Conservation (phyloP, 176 grass and related monocot genomes). For the Eleusine indica region DNA sequence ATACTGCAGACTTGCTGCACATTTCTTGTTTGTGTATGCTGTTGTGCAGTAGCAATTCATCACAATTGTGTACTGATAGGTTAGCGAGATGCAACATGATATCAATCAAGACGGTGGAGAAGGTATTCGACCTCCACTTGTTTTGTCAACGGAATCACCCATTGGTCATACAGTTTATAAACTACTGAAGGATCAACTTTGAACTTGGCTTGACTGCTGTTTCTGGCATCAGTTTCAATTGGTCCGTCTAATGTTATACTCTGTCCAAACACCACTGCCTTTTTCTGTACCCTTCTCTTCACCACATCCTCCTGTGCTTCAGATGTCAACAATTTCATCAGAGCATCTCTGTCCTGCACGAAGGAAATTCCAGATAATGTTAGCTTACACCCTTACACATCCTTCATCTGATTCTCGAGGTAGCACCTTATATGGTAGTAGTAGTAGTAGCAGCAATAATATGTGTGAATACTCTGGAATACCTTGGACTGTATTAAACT, state of each 20-base stretch:
- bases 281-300: slow-evolving; percentile 84
- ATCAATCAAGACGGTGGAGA: slow-evolving; percentile 72
- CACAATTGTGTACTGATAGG: slow-evolving; percentile 25
- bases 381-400: not conserved
- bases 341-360: slow-evolving; percentile 64
- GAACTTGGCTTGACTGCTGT: slow-evolving; percentile 36
- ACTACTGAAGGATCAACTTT: slow-evolving; percentile 69
- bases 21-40: slow-evolving; percentile 7
- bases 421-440: not conserved
- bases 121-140: slow-evolving; percentile 84
- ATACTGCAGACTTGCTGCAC: not conserved
- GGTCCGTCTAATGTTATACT: slow-evolving; percentile 64
- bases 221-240: slow-evolving; percentile 28
- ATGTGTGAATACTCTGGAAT: not conserved
- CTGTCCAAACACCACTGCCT: slow-evolving; percentile 64
- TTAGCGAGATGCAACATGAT: slow-evolving; percentile 3
- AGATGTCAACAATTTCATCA: slow-evolving; percentile 83
- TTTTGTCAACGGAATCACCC: slow-evolving; percentile 92
- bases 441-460: not conserved
- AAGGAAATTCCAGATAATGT: not conserved
- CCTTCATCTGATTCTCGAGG: not conserved
- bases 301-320: slow-evolving; percentile 71
- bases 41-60: not conserved
- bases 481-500: slow-evolving; percentile 72
- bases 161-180: slow-evolving; percentile 66